Conservation (phyloP, 768 basidiomycete species). For the Termitomyces sp. region DNA sequence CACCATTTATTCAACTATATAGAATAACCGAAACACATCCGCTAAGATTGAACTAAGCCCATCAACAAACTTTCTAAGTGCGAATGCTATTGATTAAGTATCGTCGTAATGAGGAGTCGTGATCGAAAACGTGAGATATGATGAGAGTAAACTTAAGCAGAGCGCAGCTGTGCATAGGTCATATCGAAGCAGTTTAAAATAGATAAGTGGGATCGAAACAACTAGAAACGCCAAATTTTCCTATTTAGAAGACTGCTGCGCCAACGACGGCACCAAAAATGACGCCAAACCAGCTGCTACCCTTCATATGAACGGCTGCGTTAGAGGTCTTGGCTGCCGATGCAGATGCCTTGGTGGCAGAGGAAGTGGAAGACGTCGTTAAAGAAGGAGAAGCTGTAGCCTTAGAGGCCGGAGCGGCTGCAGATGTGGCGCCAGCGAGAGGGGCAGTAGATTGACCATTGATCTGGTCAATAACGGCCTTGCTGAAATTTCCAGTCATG, state of each 20-base stretch:
- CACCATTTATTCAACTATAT: not conserved
- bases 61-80: not conserved
- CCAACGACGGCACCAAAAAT: slow-evolving; percentile 32
- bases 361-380: slow-evolving; percentile 15
- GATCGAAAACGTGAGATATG: not conserved
- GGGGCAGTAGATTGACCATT: slow-evolving; percentile 58
- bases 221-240: slow-evolving; percentile 1
- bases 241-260: slow-evolving; percentile 32
- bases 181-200: not conserved
- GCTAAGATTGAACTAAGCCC: not conserved
- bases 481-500: slow-evolving; percentile 72
- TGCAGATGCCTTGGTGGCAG: slow-evolving; percentile 13
- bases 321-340: slow-evolving; percentile 13
- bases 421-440: slow-evolving; percentile 36
- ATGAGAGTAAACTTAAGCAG: not conserved
- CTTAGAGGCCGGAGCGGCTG: slow-evolving; percentile 20
- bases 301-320: slow-evolving; percentile 24
- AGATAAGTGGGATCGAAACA: not conserved
- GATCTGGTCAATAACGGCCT: slow-evolving; percentile 53
- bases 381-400: slow-evolving; percentile 17
- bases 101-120: too few species aligned
- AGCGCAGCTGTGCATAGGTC: not conserved
- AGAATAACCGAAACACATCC: not conserved
- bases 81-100: too few species aligned
- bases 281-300: slow-evolving; percentile 31